A percentile compares a stretch with the other conserved stretches of the same genome.
phyloP scores from a whole-genome alignment of 805 yeast genomes.

The Wickerhamiella lipophila region DNA sequence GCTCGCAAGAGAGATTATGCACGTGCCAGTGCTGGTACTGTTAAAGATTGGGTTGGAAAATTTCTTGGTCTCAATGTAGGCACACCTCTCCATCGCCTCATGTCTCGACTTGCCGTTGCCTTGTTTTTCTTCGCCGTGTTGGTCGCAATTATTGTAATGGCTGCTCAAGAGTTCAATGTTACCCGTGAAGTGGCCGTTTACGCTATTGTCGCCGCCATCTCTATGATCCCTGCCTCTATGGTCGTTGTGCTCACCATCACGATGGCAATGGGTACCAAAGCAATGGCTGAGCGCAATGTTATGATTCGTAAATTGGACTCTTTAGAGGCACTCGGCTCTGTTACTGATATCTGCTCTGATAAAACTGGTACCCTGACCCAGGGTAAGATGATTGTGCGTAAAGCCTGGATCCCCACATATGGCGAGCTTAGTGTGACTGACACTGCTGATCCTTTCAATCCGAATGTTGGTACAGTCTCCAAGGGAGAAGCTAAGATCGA shows the following conservation, averaged over 20 bases:
- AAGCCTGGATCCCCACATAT: constrained; percentile 52
- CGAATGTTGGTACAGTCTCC: constrained; percentile 40
- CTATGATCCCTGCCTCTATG: constrained; percentile 73
- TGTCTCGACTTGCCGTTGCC: constrained; percentile 63
- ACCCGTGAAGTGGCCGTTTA: constrained; percentile 72
- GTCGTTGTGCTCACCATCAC: constrained; percentile 75
- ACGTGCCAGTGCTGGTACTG: constrained; percentile 37
- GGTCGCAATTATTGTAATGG: constrained; percentile 79
- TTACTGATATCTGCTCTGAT: constrained; percentile 69
- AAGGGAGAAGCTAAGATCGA: constrained; percentile 26
- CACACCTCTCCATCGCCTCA: constrained; percentile 66
- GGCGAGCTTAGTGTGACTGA: constrained; percentile 46
- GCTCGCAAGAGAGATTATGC: constrained; percentile 35
- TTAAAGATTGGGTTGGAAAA: constrained; percentile 46
- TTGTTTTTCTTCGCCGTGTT: constrained; percentile 69
- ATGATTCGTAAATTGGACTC: constrained; percentile 68
- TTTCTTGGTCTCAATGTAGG: constrained; percentile 67
- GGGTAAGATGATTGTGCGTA: constrained; percentile 64
- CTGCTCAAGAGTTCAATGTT: constrained; percentile 62
- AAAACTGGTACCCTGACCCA: constrained; percentile 74
- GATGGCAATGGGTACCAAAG: constrained; percentile 71
- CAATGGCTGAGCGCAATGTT: constrained; percentile 55
- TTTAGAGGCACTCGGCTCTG: constrained; percentile 65
- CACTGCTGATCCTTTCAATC: constrained; percentile 51
- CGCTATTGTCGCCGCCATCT: constrained; percentile 73